These are phyloP conservation scores for Aaosphaeria pasadenensis DNA, from an alignment of 2,329 filamentous ascomycete genomes.

Conservation along the genomic window DNA sequence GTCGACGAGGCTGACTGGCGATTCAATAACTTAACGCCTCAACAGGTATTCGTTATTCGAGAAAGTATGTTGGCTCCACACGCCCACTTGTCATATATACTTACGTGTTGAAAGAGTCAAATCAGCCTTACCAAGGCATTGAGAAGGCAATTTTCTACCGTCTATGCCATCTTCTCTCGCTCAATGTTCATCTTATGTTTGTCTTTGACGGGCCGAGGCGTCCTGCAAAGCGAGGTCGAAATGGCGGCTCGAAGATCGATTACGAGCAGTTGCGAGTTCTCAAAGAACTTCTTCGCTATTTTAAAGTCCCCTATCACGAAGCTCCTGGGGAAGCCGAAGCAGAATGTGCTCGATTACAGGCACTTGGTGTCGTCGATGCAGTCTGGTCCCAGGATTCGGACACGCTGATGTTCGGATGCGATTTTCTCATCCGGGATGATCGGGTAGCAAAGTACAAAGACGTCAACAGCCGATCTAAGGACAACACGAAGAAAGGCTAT, in stretches of 20 bases:
- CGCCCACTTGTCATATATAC: background rate
- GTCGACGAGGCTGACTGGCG: conserved; percentile 46
- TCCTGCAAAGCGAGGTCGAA: conserved; percentile 34
- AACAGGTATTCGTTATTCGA: conserved; percentile 34
- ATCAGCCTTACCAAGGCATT: conserved; percentile 37
- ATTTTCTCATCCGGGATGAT: conserved; percentile 38
- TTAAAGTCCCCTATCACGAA: conserved; percentile 43
- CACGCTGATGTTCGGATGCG: conserved; percentile 47
- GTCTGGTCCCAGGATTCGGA: conserved; percentile 50
- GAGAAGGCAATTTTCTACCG: conserved; percentile 43
- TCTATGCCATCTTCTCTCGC: conserved; percentile 45
- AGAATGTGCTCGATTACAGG: conserved; percentile 47
- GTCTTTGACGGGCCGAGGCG: conserved; percentile 54
- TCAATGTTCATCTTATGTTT: conserved; percentile 53
- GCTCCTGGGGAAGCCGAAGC: conserved; percentile 50
- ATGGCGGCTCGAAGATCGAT: conserved; percentile 29
- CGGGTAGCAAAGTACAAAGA: conserved; percentile 21
- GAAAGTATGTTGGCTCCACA: conserved; percentile 19
- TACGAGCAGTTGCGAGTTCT: conserved; percentile 30
- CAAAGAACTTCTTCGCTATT: conserved; percentile 35
- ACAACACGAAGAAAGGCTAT: conserved; percentile 29
- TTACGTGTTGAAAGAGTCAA: conserved; percentile 10
- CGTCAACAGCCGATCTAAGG: conserved; percentile 17
- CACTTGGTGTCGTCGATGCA: conserved; percentile 45
- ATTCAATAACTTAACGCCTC: conserved; percentile 40